phyloP scores from a whole-genome alignment of 768 basidiomycete genomes.

The Mrakia frigida region DNA sequence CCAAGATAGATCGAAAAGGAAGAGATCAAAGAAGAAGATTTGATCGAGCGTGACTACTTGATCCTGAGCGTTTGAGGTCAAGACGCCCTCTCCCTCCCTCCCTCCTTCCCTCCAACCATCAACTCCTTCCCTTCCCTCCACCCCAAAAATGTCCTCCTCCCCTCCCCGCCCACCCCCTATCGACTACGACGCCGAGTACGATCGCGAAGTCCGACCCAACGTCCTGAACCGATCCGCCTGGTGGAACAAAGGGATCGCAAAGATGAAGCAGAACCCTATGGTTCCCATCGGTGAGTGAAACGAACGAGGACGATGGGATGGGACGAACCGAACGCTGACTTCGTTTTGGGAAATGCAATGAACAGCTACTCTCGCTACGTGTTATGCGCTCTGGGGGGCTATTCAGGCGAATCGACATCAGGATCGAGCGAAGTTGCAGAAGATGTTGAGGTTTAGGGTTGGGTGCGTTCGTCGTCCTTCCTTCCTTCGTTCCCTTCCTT shows the following conservation, averaged over 20 bases:
- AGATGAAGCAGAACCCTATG: constrained; percentile 7
- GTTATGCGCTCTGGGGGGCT: background rate
- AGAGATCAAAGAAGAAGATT: too few relatives aligned
- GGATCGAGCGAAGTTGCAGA: constrained; percentile 3
- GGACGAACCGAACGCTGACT: background rate
- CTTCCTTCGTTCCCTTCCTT: background rate
- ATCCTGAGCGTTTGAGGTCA: too few relatives aligned
- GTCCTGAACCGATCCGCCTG: background rate
- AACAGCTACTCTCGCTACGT: background rate
- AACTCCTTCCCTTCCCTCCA: background rate
- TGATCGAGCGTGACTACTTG: too few relatives aligned
- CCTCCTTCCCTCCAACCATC: too few relatives aligned
- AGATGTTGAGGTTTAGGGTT: constrained; percentile 10
- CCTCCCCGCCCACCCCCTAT: background rate
- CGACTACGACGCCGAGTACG: constrained; percentile 1
- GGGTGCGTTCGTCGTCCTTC: background rate
- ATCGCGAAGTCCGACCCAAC: background rate
- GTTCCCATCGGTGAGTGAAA: constrained; percentile 5
- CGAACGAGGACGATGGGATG: too few relatives aligned
- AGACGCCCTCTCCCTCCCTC: too few relatives aligned
- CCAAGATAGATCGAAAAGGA: too few relatives aligned
- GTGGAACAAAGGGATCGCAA: background rate
- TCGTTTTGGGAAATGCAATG: too few relatives aligned
- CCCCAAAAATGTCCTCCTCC: background rate
- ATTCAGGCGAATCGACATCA: background rate